phyloP scores from a whole-genome alignment of 257 asterid genomes.

The Hygrophila difformis region DNA sequence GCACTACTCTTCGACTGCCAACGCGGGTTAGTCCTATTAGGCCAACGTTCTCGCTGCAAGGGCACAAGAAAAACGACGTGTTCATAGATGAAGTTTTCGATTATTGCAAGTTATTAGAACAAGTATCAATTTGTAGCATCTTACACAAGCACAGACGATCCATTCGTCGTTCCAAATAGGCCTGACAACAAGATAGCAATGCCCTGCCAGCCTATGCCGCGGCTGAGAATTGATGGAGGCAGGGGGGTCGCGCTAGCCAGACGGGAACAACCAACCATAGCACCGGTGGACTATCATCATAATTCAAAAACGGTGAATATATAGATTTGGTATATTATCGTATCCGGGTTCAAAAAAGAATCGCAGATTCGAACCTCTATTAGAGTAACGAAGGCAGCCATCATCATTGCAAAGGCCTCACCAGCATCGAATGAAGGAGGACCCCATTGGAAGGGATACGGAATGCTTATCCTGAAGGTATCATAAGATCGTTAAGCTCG shows the following conservation, averaged over 20 bases:
- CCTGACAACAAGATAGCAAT: slow-evolving; percentile 44
- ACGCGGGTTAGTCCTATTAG: slow-evolving; percentile 43
- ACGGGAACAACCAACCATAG: slow-evolving; percentile 32
- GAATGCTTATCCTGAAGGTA: slow-evolving; percentile 60
- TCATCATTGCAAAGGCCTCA: slow-evolving; percentile 89
- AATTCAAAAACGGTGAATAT: too few relatives aligned
- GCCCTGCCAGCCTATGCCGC: slow-evolving; percentile 65
- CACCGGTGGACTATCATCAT: slow-evolving; percentile 44
- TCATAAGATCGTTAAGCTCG: not conserved
- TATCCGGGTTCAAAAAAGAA: too few relatives aligned
- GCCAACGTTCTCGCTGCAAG: slow-evolving; percentile 48
- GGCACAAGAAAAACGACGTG: slow-evolving; percentile 4
- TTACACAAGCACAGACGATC: slow-evolving; percentile 48
- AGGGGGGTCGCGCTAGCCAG: slow-evolving; percentile 43
- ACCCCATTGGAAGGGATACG: slow-evolving; percentile 94
- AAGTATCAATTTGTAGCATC: not conserved
- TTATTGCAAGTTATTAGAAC: too few relatives aligned
- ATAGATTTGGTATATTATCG: too few relatives aligned
- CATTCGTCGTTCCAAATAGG: slow-evolving; percentile 47
- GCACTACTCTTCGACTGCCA: slow-evolving; percentile 57
- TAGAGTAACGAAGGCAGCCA: slow-evolving; percentile 82
- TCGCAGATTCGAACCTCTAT: slow-evolving; percentile 76
- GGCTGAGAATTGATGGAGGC: slow-evolving; percentile 54
- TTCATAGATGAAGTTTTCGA: not conserved
- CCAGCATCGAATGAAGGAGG: slow-evolving; percentile 92